Base-by-base conservation (phyloP, 1,284 basidiomycete species). In the Boletus mariae region DNA sequence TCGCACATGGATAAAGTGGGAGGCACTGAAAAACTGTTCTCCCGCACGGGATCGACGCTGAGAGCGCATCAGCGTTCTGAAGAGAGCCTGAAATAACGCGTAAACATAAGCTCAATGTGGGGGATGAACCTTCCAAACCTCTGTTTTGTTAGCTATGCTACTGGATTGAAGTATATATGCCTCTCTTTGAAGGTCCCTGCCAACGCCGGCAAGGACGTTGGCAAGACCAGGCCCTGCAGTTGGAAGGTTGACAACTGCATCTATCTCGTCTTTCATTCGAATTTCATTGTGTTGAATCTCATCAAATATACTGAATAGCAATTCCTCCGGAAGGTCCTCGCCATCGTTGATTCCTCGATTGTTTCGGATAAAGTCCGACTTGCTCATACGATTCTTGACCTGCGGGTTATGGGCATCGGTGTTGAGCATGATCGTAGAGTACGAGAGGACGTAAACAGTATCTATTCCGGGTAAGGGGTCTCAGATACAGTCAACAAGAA, bases 361-460 rank as follows among this genome's bases (percentile, higher is more conserved):
- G 71, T 97, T 98, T 72, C 87, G 90, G 64, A 93, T 70, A 70
- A 98, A 98, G 60, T 94, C 94, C 11, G 73, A 71, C 65, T 89
- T 93, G 0, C 91, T 89, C 95, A 98, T 98, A 43, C 92, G 83
- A 59, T 85, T 83, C 74, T 97, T 98, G 48, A 97, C 78, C 69
- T 95, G 92, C 37, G 93, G 93, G 73, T 87, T 98, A 73, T 97
- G 91, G 17, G 92, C 91, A 69, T 98, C 95, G 23, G 95, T 98
- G 71, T 98, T 98, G 57, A 98, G 82, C 82, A 98, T 72, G 67
- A 98, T 95, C 35, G 88, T 87, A 6, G 94, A 95, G 69, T 94
- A 98, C 5, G 95, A 91, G 45, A 98, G 80, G 40, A 98, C 84
- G 70, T 98, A 98, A 43, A 89, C 93, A 15, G 92, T 87, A 67